Evolutionary conservation across 2,329 filamentous ascomycete genomes (phyloP).

Genomic region (Penicillium nordicum): DNA sequence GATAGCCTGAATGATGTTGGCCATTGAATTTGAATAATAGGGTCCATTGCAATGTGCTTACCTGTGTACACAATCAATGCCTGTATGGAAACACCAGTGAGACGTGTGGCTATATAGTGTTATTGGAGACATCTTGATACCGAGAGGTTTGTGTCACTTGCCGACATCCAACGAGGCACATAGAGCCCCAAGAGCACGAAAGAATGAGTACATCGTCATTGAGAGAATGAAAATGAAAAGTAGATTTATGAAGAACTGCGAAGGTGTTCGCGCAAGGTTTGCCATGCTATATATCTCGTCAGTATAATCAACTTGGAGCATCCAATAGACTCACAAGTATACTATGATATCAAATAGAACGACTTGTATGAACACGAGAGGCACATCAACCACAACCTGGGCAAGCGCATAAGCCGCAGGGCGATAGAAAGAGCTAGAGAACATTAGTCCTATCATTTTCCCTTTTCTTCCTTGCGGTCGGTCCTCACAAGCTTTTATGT

Average conservation of each 20-base stretch:
- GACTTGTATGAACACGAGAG: constrained; percentile 57
- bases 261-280: constrained; percentile 53
- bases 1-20: constrained; percentile 49
- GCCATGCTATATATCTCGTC: constrained; percentile 44
- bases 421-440: constrained; percentile 57
- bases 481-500: constrained; percentile 60
- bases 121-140: background rate
- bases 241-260: constrained; percentile 61
- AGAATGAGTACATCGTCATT: constrained; percentile 55
- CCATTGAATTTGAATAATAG: background rate
- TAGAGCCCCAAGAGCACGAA: constrained; percentile 50
- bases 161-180: constrained; percentile 50
- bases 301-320: background rate
- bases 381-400: constrained; percentile 57
- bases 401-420: constrained; percentile 59
- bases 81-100: constrained; percentile 50
- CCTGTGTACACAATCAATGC: constrained; percentile 58
- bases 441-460: constrained; percentile 8
- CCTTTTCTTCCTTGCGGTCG: fast-evolving
- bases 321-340: constrained; percentile 48
- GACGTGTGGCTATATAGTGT: constrained; percentile 38
- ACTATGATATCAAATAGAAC: constrained; percentile 58
- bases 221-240: constrained; percentile 55
- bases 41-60: background rate
- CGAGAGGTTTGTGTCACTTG: constrained; percentile 18